Evolutionary conservation across 192 early-diverging fungal genomes (phyloP), one percentile per base, ranked within the genome.

Genomic region (Backusella mclennaniae): DNA sequence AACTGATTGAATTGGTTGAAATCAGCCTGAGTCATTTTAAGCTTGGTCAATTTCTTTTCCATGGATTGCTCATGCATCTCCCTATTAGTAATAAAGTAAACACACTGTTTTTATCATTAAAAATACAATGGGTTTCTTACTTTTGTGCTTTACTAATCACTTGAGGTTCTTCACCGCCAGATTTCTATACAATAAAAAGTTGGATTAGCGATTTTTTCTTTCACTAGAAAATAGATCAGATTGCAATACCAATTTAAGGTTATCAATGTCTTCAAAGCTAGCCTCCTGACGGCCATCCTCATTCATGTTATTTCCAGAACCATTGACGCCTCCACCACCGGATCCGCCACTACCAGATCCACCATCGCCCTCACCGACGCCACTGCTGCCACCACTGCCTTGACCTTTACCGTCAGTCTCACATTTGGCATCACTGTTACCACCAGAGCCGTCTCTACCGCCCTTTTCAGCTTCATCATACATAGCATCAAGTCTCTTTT

Each of bases 31-130:
- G 85, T 91, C 94, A 95, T 95, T 17, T 93, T 82, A 68, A 95
- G 85, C 73, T 92, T 85, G 15, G 84, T 79, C 21, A 92, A 75
- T n/a, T 90, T 85, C 76, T 93, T 90, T 68, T 82, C 79, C 85
- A 95, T 89, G 6, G 91, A 89, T 78, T 90, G 83, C 41, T 92
- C 87, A 38, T 93, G 92, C 90, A 95, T 86, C 77, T 92, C 89
- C 71, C 84, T 84, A 44, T 38, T 15, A 46, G 19, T 21, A n/a
- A 35, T 41, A 15, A 29, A 8, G 35, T 69, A 67, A 63, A 63
- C 19, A 35, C 21, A 63, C 8, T 53, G 35, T 29, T 26, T 29
- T 49, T 31, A 39, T 31, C 14, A 23, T 3, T 31, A 2, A n/a
- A 44, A 29, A 6, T 26, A n/a, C 8, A 4, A 17, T 17, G 12